These are phyloP conservation scores for Amanita phalloides DNA, from an alignment of 768 basidiomycete genomes.

Conservation along the genomic window DNA sequence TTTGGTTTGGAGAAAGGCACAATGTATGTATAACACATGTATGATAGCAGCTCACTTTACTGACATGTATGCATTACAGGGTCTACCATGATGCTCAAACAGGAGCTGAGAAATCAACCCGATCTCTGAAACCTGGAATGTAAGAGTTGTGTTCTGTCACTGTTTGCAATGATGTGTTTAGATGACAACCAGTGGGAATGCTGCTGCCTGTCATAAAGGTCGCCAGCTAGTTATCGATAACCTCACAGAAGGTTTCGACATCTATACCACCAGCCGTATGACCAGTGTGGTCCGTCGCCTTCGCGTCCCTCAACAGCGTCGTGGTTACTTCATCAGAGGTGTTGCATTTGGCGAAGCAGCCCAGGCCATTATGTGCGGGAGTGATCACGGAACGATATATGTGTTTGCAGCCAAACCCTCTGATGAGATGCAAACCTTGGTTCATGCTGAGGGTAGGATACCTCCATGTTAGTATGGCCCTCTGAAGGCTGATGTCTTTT, in stretches of 20 bases:
- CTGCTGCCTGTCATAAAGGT: background rate
- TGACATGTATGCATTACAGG: no score
- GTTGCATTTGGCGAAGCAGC: background rate
- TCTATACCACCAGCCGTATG: no score
- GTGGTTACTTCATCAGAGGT: background rate
- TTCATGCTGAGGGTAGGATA: no score
- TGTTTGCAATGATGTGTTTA: no score
- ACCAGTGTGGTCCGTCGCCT: no score
- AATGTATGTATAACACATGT: no score
- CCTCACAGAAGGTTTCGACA: background rate
- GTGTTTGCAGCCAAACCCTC: background rate
- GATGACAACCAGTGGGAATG: background rate
- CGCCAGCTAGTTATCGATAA: background rate
- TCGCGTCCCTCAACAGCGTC: no score
- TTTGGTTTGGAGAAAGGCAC: background rate
- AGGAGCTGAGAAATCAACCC: background rate
- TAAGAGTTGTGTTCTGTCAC: no score
- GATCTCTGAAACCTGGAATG: background rate
- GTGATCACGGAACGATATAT: background rate
- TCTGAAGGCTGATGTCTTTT: no score
- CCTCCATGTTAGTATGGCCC: no score
- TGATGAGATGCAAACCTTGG: background rate
- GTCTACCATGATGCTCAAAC: background rate
- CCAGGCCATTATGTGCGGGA: background rate
- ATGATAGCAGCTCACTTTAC: no score